Percentiles rank a stretch among this genome's conserved stretches.
These are phyloP conservation scores for Apiotrichum mycotoxinovorans DNA, from an alignment of 1,284 basidiomycete species.

Conservation along the genomic window DNA sequence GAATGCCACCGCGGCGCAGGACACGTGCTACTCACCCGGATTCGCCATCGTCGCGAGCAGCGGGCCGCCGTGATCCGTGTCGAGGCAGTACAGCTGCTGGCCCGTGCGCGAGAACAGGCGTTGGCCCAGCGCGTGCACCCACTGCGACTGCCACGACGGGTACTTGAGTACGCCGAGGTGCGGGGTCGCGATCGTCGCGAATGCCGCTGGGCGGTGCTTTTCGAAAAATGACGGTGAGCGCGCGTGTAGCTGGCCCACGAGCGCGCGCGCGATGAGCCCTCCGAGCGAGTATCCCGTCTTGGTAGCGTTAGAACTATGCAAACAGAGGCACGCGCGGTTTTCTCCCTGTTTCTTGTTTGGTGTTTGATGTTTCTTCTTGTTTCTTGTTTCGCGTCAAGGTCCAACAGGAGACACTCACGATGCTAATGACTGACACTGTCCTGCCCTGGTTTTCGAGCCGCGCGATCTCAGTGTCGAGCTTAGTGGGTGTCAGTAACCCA, in stretches of 20 bases:
- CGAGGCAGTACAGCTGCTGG: conserved; percentile 70
- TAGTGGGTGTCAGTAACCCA: too few relatives aligned
- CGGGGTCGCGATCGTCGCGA: conserved; percentile 47
- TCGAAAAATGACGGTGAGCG: conserved; percentile 42
- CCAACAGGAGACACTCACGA: conserved; percentile 39
- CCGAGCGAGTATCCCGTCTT: conserved; percentile 49
- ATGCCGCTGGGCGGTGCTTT: conserved; percentile 36
- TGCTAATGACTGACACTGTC: conserved; percentile 34
- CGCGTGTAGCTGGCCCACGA: conserved; percentile 42
- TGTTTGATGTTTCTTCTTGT: too few relatives aligned
- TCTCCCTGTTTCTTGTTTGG: too few relatives aligned
- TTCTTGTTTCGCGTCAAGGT: too few relatives aligned
- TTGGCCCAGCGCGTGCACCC: conserved; percentile 61
- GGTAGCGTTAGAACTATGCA: neutral
- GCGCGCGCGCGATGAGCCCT: conserved; percentile 45
- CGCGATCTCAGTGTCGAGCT: conserved; percentile 41
- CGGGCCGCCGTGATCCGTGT: conserved; percentile 64
- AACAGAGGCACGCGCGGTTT: too few relatives aligned
- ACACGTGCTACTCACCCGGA: conserved; percentile 61
- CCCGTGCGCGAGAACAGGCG: conserved; percentile 77
- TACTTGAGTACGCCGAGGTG: conserved; percentile 43
- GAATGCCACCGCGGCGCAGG: too few relatives aligned
- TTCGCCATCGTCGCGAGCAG: conserved; percentile 81
- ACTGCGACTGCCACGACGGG: conserved; percentile 16
- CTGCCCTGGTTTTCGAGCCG: conserved; percentile 34